A percentile compares a stretch with the other conserved stretches of the same genome.
Conservation (phyloP, 345 rosid species). For the Pistacia vera region DNA sequence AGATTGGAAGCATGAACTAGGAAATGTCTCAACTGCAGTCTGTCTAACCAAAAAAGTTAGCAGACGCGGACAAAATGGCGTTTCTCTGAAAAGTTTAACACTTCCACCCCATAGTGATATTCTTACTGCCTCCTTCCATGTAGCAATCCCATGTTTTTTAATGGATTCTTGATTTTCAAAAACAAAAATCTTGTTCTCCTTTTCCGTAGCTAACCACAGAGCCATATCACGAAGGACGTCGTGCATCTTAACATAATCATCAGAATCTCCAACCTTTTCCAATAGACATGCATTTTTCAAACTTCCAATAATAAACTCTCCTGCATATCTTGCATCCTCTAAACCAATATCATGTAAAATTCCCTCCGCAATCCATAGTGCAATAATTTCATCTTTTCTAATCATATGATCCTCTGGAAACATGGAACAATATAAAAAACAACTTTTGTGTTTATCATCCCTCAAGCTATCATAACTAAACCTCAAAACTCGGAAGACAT, state of each 20-base stretch:
- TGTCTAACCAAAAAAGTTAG: no score
- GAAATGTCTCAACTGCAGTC: no score
- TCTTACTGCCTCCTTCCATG: background rate
- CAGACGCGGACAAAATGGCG: no score
- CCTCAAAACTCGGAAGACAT: background rate
- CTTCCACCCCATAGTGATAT: background rate
- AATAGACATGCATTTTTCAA: slow-evolving; percentile 27
- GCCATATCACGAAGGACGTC: slow-evolving; percentile 32
- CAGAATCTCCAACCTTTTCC: slow-evolving; percentile 8
- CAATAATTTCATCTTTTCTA: slow-evolving; percentile 1
- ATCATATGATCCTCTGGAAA: slow-evolving; percentile 2
- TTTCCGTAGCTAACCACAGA: slow-evolving; percentile 18
- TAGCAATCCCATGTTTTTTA: background rate
- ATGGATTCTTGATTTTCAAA: background rate
- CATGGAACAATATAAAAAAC: slow-evolving; percentile 23
- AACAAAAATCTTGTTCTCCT: background rate
- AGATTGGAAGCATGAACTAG: no score
- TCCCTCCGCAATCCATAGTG: slow-evolving; percentile 28
- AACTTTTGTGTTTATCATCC: background rate
- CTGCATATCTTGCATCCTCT: background rate
- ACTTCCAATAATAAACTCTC: slow-evolving; percentile 4
- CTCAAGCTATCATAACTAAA: slow-evolving; percentile 8
- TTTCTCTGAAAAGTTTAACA: no score
- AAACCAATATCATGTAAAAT: slow-evolving; percentile 1
- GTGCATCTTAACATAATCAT: slow-evolving; percentile 21